Evolutionary conservation across 306 rosid species (phyloP), one percentile per base, ranked within the genome.

Genomic region (Cicer yamashitae): DNA sequence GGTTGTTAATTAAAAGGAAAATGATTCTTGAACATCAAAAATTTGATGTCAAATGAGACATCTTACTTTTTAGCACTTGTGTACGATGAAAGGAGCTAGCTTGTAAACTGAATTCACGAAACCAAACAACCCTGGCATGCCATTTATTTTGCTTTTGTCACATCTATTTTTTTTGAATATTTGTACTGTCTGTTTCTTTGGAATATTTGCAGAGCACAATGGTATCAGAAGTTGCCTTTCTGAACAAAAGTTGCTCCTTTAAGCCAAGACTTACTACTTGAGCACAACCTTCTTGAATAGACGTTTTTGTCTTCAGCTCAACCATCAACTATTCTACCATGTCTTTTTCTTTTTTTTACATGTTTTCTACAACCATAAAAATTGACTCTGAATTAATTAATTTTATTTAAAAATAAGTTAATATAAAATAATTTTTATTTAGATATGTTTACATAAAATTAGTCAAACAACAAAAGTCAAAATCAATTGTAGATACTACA

Each of bases 141-240:
- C 17, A 60, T 60, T 60, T 37, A 10, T 60, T 37, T 60, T 30
- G 37, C 45, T 34, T 34, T 60, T 60, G 67, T 60, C 67, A 60
- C 61, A 54, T 54, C 8, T 60, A 30, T 37, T 7, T 34, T 34
- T 12, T 3, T 30, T 34, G 45, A 60, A 13, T 34, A 37, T 7
- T 34, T 38, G 13, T 60, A 60, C 45, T 34, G 67, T 60, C 45
- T 34, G 67, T 60, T 37, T 37, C 30, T 60, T 60, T 60, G 67
- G 67, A 60, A 60, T 60, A 60, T 60, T 30, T 60, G 67, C 67
- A 60, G 45, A 60, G 67, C 67, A 60, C 20, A 60, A 60, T 13
- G 15, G 18, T 15, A 60, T 60, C 44, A 34, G 66, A 60, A 34
- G 34, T 11, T 56, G 10, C 10, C 66, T 59, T 59, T 30, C 66